Evolutionary conservation across 768 basidiomycete species (phyloP), one percentile per base, ranked within the genome.

Genomic region (Rhodotorula babjevae): DNA sequence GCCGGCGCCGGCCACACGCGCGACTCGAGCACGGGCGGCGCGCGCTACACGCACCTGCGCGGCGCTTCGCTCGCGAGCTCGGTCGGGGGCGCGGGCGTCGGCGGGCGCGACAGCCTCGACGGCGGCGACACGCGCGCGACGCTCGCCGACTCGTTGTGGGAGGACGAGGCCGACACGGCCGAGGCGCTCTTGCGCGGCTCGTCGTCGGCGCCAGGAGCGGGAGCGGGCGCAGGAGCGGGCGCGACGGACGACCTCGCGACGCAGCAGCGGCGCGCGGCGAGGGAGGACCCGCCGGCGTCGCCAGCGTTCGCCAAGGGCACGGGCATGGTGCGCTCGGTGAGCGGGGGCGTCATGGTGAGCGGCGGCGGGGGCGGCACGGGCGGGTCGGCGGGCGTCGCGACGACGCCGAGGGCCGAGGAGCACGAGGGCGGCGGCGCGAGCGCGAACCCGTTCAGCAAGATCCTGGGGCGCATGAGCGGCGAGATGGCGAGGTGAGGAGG

Each of bases 91-190:
- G n/a, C 59, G 16, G 66, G 58, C 27, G 47, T 59, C 7, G 16
- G 57, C 31, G 66, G 49, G 7, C 60, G 66, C 19, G 71, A 57
- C 16, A 62, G 67, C 27, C 40, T 67, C 57, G 71, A 64, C 23
- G 71, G 66, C 29, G 61, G 52, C 21, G 72, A 65, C 23, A 62
- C 58, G 50, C 23, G 50, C 4, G 50, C 50, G 25, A 67, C 65
- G 2, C 56, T 63, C 25, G 74, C 62, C 23, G 71, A 72, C 55
- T 67, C 74, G 36, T 36, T 76, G 53, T 76, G 74, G 74, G 74
- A 76, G 55, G 62, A 76, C 15, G 55, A 64, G 9, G 69, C 68
- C 6, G 44, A 12, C 44, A 14, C 44, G 44, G 44, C 18, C 44
- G 44, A 46, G 44, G 25, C 50, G 50, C 11, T 7, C 23, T 9